A percentile compares a stretch with the other conserved stretches of the same genome.
phyloP scores from a whole-genome alignment of 2,329 filamentous ascomycete species.

The Hymenoscyphus fraxineus region DNA sequence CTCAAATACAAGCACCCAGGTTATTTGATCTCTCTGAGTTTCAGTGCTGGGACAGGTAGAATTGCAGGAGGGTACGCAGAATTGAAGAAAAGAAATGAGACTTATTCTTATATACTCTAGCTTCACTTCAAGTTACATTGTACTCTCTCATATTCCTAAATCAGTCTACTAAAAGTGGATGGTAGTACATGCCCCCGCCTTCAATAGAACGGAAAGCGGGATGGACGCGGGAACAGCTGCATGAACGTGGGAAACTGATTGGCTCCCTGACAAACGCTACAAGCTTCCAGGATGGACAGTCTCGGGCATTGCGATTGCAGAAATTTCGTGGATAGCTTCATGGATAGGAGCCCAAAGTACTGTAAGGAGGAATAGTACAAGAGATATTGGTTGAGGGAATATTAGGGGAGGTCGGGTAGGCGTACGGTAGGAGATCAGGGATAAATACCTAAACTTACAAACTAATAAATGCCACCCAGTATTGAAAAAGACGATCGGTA shows the following conservation, averaged over 20 bases:
- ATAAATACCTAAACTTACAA: no score
- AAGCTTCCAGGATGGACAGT: neutral
- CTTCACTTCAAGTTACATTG: neutral
- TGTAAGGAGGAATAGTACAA: no score
- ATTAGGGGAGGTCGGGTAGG: no score
- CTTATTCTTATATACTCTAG: neutral
- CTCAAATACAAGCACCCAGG: no score
- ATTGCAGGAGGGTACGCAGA: neutral
- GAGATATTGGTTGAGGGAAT: no score
- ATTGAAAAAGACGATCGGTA: no score
- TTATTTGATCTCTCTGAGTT: neutral
- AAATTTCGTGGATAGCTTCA: no score
- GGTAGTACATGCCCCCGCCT: constrained; percentile 1
- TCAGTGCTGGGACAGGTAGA: neutral
- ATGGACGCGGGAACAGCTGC: neutral
- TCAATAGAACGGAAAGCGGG: neutral
- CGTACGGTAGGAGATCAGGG: no score
- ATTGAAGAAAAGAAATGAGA: neutral
- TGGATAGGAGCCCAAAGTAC: no score
- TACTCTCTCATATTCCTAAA: neutral
- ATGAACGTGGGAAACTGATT: constrained; percentile 10
- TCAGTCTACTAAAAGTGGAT: neutral
- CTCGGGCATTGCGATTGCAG: neutral
- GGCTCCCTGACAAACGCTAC: constrained; percentile 1
- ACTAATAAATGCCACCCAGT: no score